These are phyloP conservation scores for Acanthamoeba sp. DNA, from an alignment of 208 protist species.

Conservation along the genomic window DNA sequence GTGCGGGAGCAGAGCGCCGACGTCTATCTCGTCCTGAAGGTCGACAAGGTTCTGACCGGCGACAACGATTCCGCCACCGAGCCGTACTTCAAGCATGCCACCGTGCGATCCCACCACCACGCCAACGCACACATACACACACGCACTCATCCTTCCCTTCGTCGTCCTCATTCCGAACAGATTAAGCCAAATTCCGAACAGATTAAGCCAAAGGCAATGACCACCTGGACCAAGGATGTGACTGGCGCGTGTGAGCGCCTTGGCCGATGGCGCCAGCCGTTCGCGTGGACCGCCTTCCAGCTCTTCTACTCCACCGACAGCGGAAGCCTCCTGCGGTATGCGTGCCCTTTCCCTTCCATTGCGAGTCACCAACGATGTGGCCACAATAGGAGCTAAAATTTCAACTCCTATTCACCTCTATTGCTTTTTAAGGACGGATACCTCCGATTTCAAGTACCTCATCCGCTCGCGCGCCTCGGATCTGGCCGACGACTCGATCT, in stretches of 20 bases:
- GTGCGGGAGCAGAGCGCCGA: constrained; percentile 38
- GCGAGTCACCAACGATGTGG: too few relatives aligned
- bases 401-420: too few relatives aligned
- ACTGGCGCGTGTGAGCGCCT: background rate
- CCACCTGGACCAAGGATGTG: constrained; percentile 14
- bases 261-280: constrained; percentile 33
- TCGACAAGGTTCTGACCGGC: constrained; percentile 57
- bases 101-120: too few relatives aligned
- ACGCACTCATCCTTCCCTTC: constrained; percentile 2
- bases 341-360: too few relatives aligned
- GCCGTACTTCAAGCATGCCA: constrained; percentile 71
- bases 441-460: constrained; percentile 1
- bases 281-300: constrained; percentile 55
- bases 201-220: constrained; percentile 64
- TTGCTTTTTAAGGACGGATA: too few relatives aligned
- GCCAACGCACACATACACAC: too few relatives aligned
- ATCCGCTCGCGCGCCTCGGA: background rate
- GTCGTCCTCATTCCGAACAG: too few relatives aligned
- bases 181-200: too few relatives aligned
- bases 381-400: too few relatives aligned
- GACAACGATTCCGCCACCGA: constrained; percentile 26
- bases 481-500: constrained; percentile 35
- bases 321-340: background rate
- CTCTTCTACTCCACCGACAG: constrained; percentile 28
- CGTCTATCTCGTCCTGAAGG: constrained; percentile 54